A percentile compares a stretch with the other conserved stretches of the same genome.
Evolutionary conservation across 108 stramenopile species (phyloP).

Genomic region (Schizochytrium sp.): DNA sequence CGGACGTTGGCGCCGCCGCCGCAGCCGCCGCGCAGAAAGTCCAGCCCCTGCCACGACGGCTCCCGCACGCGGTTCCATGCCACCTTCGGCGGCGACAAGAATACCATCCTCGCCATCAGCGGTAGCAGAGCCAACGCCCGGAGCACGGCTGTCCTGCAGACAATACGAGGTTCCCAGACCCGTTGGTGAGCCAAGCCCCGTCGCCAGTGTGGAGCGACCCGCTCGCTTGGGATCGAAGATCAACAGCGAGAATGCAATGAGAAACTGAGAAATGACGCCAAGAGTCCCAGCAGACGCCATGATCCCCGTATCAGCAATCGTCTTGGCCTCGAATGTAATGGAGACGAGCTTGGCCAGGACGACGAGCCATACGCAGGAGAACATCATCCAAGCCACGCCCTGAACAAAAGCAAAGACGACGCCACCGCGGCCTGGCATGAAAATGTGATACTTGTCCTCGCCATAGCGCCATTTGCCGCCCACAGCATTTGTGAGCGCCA

Average conservation of each 20-base stretch:
- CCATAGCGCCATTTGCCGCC: constrained; percentile 1
- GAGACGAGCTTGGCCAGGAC: not conserved
- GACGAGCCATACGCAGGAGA: not conserved
- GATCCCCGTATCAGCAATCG: not conserved
- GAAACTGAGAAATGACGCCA: not conserved
- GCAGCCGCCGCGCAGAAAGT: too few relatives aligned
- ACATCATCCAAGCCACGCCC: constrained; percentile 13
- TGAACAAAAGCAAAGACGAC: not conserved
- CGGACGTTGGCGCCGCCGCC: too few relatives aligned
- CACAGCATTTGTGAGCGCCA: not conserved
- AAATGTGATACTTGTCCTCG: not conserved
- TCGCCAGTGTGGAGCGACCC: not conserved
- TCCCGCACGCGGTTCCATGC: too few relatives aligned
- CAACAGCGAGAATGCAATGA: not conserved
- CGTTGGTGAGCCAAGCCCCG: not conserved
- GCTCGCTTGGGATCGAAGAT: not conserved
- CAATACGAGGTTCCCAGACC: too few relatives aligned
- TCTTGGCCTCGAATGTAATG: not conserved
- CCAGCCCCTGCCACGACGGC: too few relatives aligned
- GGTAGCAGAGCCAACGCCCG: too few relatives aligned
- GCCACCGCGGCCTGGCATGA: constrained; percentile 5
- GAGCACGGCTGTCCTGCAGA: too few relatives aligned
- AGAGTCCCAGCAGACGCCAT: not conserved
- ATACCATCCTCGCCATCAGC: too few relatives aligned
- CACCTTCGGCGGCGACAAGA: too few relatives aligned